A percentile compares a stretch with the other conserved stretches of the same genome.
Conservation (phyloP, 2,329 filamentous ascomycete genomes). For the Hymenoscyphus linearis region DNA sequence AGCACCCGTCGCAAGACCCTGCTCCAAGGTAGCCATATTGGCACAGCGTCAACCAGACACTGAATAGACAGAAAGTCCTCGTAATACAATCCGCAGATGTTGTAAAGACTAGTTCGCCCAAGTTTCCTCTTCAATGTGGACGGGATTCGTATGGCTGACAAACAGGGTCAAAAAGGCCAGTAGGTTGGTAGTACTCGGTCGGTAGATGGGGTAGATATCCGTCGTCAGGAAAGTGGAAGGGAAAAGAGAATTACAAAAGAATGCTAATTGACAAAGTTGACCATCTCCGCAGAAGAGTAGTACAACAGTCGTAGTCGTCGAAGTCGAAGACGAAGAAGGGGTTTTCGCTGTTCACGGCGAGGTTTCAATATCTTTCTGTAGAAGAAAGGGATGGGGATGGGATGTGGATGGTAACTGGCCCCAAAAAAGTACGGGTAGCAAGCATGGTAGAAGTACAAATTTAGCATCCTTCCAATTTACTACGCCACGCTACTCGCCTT, state of each 20-base stretch:
- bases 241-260: constrained; percentile 19
- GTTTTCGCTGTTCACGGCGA: background rate
- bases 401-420: background rate
- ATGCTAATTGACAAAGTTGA: constrained; percentile 24
- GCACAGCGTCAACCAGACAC: background rate
- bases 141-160: background rate
- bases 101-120: background rate
- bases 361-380: background rate
- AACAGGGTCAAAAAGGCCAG: background rate
- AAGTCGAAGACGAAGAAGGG: background rate
- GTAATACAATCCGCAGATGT: background rate
- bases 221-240: background rate
- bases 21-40: constrained; percentile 40
- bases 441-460: background rate
- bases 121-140: background rate
- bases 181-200: too few relatives aligned
- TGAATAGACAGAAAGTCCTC: constrained; percentile 3
- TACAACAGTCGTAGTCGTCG: background rate
- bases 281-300: constrained; percentile 26
- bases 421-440: background rate
- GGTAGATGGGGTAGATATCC: too few relatives aligned
- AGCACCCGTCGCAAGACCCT: constrained; percentile 54
- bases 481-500: background rate
- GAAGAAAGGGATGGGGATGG: constrained; percentile 3
- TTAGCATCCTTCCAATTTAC: background rate